Evolutionary conservation across 345 rosid genomes (phyloP), one percentile per base, ranked within the genome.

Genomic region (Gossypium ekmanianum): DNA sequence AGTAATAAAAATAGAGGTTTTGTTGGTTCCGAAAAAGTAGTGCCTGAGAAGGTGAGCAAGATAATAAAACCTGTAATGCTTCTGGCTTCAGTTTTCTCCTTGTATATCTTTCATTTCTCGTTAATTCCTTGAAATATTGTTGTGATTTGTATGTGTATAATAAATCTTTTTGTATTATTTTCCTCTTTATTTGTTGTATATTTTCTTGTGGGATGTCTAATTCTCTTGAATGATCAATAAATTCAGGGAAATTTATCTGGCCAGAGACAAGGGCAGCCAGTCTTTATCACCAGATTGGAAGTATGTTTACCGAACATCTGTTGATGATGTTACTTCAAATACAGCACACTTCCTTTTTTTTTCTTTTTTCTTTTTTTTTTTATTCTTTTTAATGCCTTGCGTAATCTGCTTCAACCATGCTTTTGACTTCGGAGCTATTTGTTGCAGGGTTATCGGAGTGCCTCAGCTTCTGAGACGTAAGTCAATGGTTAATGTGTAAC

Each of bases 231-330:
- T 74, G 52, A 4, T 71, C n/a, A 68, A 80, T 0, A 81, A 73
- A 59, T 82, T 76, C 86, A 95, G 99, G 99, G 98, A 78, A 90
- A 83, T 85, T 85, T 95, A 83, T 93, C 92, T 65, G 97, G 97
- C 65, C 97, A 91, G 83, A 87, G 97, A 77, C 98, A 95, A 83
- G 93, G 98, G 74, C 99, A 95, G 80, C 99, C 97, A 54, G 97
- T 95, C 76, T 93, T 93, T 70, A 93, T 95, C 81, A 95, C 99
- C 84, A 87, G 84, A 83, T 83, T 95, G 79, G 99, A 95, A 86
- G 99, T 95, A 83, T 82, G 90, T 74, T 29, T 68, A 26, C 67
- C 67, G 45, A 58, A 29, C 29, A 18, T 44, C 20, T 76, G 66
- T 64, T 73, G 57, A 61, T 50, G 20, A 52, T 63, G 11, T 64